Percentiles rank a stretch among this genome's conserved stretches.
phyloP scores from a whole-genome alignment of 2,329 filamentous ascomycete species.

The Kalaharituber pfeilii region DNA sequence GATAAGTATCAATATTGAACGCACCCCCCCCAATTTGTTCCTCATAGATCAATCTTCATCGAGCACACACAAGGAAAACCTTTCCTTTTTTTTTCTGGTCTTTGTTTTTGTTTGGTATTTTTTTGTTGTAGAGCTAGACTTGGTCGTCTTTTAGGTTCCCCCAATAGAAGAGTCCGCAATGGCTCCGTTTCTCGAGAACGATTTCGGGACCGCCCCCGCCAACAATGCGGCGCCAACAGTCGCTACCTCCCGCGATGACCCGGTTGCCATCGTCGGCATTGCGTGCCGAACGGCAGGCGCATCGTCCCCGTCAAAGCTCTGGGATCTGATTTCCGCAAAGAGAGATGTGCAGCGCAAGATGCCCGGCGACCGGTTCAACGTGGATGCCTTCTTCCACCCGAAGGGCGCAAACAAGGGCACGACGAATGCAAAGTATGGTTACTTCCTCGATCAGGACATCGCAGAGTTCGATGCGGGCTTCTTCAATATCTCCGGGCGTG shows the following conservation, averaged over 20 bases:
- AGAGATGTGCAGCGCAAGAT: conserved; percentile 1
- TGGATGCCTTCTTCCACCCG: conserved; percentile 38
- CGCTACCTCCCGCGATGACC: conserved; percentile 26
- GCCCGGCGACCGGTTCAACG: conserved; percentile 32
- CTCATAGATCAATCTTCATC: too few relatives aligned
- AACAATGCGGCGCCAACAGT: too few relatives aligned
- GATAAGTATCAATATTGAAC: too few relatives aligned
- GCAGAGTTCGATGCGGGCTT: conserved; percentile 28
- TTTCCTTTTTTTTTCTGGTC: too few relatives aligned
- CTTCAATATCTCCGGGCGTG: conserved; percentile 29
- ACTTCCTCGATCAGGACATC: conserved; percentile 11
- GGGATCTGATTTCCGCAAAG: conserved; percentile 7
- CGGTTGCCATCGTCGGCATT: conserved; percentile 19
- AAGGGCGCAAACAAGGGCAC: conserved; percentile 33
- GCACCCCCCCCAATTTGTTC: too few relatives aligned
- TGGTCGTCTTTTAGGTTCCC: too few relatives aligned
- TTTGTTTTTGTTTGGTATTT: too few relatives aligned
- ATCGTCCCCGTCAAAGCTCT: conserved; percentile 4
- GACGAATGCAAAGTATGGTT: conserved; percentile 2
- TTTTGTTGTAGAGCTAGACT: too few relatives aligned
- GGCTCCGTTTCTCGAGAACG: too few relatives aligned
- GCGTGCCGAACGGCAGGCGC: conserved; percentile 9
- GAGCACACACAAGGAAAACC: too few relatives aligned
- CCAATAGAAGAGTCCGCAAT: too few relatives aligned
- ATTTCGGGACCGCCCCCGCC: too few relatives aligned